These are phyloP conservation scores for Tagetes erecta DNA, from an alignment of 129 eudicot genomes.

Conservation along the genomic window DNA sequence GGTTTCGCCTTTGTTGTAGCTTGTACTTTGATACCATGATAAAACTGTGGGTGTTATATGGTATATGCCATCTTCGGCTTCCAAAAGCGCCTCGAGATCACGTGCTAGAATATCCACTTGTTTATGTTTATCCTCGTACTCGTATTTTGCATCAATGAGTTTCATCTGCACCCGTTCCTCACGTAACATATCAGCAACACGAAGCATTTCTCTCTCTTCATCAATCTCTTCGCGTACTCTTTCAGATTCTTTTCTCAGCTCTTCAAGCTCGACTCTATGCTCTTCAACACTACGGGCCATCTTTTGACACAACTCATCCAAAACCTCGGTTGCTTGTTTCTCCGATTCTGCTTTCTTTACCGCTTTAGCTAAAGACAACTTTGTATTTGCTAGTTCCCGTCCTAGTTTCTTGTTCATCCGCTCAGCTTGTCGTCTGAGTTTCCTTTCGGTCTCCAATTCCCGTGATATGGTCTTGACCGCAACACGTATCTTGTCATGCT, in stretches of 20 bases:
- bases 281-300: slow-evolving; percentile 62
- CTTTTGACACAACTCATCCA: slow-evolving; percentile 82
- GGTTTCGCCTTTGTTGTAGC: slow-evolving; percentile 19
- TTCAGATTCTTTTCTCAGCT: slow-evolving; percentile 51
- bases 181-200: slow-evolving; percentile 76
- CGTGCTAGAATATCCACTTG: slow-evolving; percentile 56
- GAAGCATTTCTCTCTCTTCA: slow-evolving; percentile 90
- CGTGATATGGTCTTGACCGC: slow-evolving; percentile 52
- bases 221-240: slow-evolving; percentile 75
- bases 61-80: slow-evolving; percentile 28
- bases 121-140: slow-evolving; percentile 79
- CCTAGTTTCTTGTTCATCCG: slow-evolving; percentile 83
- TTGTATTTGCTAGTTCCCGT: slow-evolving; percentile 58
- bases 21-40: slow-evolving; percentile 35
- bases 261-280: slow-evolving; percentile 68
- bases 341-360: slow-evolving; percentile 55
- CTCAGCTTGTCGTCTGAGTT: slow-evolving; percentile 70
- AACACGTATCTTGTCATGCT: slow-evolving; percentile 53
- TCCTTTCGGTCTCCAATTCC: slow-evolving; percentile 68
- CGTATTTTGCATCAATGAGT: slow-evolving; percentile 83
- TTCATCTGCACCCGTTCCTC: slow-evolving; percentile 95
- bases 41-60: slow-evolving; percentile 22
- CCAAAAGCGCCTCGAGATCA: slow-evolving; percentile 66
- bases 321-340: slow-evolving; percentile 62
- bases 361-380: slow-evolving; percentile 43